Evolutionary conservation across 2,329 filamentous ascomycete species (phyloP).

Genomic region (Zymoseptoria pseudotritici): DNA sequence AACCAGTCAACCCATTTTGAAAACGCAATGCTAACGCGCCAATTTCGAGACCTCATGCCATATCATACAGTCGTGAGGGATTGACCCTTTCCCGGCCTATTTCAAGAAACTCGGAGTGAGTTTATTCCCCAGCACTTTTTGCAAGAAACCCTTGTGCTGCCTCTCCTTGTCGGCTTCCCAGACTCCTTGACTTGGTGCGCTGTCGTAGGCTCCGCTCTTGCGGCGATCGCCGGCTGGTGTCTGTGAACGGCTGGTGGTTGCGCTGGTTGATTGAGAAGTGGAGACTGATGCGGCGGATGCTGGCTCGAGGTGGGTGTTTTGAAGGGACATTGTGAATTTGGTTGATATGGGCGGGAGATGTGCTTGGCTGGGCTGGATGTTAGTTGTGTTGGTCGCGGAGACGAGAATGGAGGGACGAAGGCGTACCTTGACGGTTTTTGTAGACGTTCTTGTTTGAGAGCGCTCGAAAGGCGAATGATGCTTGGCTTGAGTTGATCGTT

Average conservation of each 20-base stretch:
- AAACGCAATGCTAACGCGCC: too few species aligned
- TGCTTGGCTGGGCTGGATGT: too few species aligned
- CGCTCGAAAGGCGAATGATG: too few species aligned
- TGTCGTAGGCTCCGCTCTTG: background rate
- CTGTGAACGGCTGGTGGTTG: background rate
- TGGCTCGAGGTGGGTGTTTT: background rate
- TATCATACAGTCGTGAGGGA: background rate
- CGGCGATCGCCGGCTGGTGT: background rate
- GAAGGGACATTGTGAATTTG: background rate
- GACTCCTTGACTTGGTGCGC: background rate
- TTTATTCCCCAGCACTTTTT: background rate
- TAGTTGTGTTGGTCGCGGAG: too few species aligned
- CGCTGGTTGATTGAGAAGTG: background rate
- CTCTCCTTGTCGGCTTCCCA: conserved; percentile 1
- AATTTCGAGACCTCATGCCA: background rate
- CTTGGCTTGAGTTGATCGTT: background rate
- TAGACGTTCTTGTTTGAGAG: background rate
- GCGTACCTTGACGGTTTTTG: background rate
- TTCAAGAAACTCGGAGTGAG: background rate
- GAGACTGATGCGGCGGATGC: too few species aligned
- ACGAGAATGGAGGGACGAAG: too few species aligned
- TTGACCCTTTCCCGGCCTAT: background rate
- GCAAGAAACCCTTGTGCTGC: background rate
- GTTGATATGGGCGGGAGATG: background rate
- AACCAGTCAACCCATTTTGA: too few species aligned